Conservation (phyloP, 1,139 yeast species). For the Geotrichum siamense region DNA sequence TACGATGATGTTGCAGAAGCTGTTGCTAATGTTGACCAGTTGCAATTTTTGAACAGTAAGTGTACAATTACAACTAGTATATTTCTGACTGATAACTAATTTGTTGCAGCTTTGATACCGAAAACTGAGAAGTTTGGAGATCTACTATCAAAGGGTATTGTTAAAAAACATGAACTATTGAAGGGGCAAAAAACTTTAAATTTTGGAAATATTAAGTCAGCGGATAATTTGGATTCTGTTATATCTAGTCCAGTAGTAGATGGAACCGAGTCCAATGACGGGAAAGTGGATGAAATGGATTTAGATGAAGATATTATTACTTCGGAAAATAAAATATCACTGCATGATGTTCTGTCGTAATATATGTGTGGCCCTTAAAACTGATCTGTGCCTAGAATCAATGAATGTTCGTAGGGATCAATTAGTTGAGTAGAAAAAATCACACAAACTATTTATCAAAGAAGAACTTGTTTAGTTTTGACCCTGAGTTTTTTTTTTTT, state of each 20-base stretch:
- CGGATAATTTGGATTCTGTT: background rate
- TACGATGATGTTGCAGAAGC: constrained; percentile 74
- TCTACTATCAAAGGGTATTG: constrained; percentile 12
- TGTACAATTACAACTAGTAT: background rate
- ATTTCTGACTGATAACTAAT: constrained; percentile 6
- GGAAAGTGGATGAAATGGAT: constrained; percentile 9
- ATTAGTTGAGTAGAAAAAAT: too few species aligned
- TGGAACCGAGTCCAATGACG: constrained; percentile 1
- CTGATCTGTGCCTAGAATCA: too few species aligned
- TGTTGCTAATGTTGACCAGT: constrained; percentile 57
- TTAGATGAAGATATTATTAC: too few species aligned
- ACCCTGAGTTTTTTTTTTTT: too few species aligned
- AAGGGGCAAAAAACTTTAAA: constrained; percentile 16
- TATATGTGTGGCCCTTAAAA: too few species aligned
- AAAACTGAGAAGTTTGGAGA: constrained; percentile 16
- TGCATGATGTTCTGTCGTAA: too few species aligned
- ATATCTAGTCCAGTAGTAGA: constrained; percentile 1
- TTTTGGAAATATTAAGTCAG: constrained; percentile 6
- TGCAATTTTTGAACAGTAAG: constrained; percentile 46
- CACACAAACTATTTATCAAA: too few species aligned
- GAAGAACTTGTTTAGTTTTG: too few species aligned
- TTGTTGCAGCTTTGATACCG: constrained; percentile 14
- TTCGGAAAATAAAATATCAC: too few species aligned
- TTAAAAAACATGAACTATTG: constrained; percentile 14
- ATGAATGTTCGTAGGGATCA: too few species aligned